phyloP scores from a whole-genome alignment of 2,329 filamentous ascomycete genomes.

The Microcyclospora tardicrescens region DNA sequence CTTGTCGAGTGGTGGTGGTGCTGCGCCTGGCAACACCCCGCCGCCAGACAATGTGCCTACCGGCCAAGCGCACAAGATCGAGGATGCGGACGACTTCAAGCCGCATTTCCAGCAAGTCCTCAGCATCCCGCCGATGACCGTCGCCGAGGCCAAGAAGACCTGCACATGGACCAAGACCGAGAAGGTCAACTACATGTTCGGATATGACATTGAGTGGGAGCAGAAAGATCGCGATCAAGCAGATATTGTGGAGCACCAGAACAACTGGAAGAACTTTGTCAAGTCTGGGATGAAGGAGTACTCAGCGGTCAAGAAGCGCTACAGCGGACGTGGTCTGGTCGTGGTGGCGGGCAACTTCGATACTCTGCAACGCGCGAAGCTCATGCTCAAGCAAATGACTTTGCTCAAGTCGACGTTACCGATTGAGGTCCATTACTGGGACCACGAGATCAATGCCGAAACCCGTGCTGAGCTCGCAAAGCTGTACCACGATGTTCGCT shows the following conservation, averaged over 20 bases:
- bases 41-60: no score
- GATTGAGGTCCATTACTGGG: slow-evolving; percentile 36
- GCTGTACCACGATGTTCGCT: slow-evolving; percentile 12
- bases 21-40: no score
- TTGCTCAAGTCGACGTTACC: slow-evolving; percentile 50
- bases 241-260: slow-evolving; percentile 9
- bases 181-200: neutral
- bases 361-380: slow-evolving; percentile 14
- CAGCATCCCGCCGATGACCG: no score
- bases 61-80: no score
- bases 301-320: slow-evolving; percentile 16
- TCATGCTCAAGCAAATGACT: slow-evolving; percentile 31
- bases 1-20: no score
- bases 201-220: slow-evolving; percentile 2
- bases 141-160: no score
- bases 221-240: slow-evolving; percentile 2
- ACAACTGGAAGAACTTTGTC: slow-evolving; percentile 57
- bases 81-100: no score
- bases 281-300: slow-evolving; percentile 49
- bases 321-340: slow-evolving; percentile 20
- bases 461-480: slow-evolving; percentile 8
- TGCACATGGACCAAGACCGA: no score
- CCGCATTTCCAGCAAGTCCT: no score
- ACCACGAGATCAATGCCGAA: slow-evolving; percentile 14
- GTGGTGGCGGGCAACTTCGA: slow-evolving; percentile 18